Evolutionary conservation across 2,329 filamentous ascomycete species (phyloP).

Genomic region (Periconia macrospinosa): DNA sequence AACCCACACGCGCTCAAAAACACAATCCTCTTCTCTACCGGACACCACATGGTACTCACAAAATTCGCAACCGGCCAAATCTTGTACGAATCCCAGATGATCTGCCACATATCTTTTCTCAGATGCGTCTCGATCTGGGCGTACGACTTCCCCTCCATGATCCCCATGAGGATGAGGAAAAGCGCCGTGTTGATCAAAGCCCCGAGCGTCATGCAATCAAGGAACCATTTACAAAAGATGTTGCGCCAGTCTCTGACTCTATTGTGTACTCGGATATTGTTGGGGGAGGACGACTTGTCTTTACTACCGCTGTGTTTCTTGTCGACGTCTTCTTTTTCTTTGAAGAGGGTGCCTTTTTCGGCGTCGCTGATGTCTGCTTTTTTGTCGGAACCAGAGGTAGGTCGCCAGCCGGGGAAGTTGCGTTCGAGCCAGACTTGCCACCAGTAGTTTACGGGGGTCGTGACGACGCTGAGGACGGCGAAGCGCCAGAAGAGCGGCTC

Average conservation of each 20-base stretch:
- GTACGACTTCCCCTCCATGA: conserved; percentile 44
- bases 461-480: conserved; percentile 67
- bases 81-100: conserved; percentile 65
- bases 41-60: conserved; percentile 70
- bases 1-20: conserved; percentile 73
- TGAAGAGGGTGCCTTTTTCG: conserved; percentile 31
- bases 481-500: conserved; percentile 42
- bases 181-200: conserved; percentile 66
- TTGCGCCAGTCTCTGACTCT: conserved; percentile 53
- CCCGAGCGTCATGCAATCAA: conserved; percentile 68
- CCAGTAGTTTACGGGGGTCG: conserved; percentile 78
- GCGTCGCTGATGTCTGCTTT: conserved; percentile 20
- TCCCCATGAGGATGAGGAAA: conserved; percentile 64
- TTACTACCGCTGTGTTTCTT: conserved; percentile 28
- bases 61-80: conserved; percentile 74
- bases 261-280: conserved; percentile 18
- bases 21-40: conserved; percentile 69
- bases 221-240: conserved; percentile 65
- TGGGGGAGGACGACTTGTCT: too few relatives aligned
- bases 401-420: conserved; percentile 65
- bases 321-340: conserved; percentile 27
- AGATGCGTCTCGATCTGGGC: conserved; percentile 36
- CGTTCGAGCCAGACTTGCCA: conserved; percentile 83
- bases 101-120: conserved; percentile 33
- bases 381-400: conserved; percentile 17